Base-by-base conservation (phyloP, 257 asterid genomes). In the Haberlea rhodopensis region DNA sequence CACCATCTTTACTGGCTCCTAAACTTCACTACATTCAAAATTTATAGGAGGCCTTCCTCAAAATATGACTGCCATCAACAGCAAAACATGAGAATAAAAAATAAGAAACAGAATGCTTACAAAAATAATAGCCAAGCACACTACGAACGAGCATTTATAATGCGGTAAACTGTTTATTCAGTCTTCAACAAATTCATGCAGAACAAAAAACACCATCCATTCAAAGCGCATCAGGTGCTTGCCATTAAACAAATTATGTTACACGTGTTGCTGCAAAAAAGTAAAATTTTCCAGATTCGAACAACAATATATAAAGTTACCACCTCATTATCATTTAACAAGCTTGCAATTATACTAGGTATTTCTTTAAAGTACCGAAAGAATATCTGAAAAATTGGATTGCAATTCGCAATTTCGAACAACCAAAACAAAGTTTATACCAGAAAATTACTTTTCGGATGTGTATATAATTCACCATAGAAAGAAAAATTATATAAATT, bases 1-100 rank as follows among this genome's bases (percentile, higher is more conserved):
- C 54, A 72, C 77, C 77, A 72, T 72, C 31, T 66, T 72, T 19
- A 25, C 73, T 28, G 27, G 68, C 31, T 60, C 5, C 10, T 52
- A 37, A 53, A 53, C 62, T 52, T 69, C 62, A 24, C 45, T n/a
- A 20, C 20, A 27, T 5, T 45, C 26, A 59, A 61, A 51, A 51
- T 32, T 32, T 49, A 21, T 22, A 5, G 16, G 26, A 32, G 16
- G 48, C 56, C 45, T 61, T 29, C 62, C 61, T 4, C 40, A 21
- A 53, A 70, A 20, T 11, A 13, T 52, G 24, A 69, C 63, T 62
- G 74, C 34, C 13, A 52, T 5, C 46, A 60, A 13, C 55, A 55
- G 29, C 10, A 16, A 16, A 26, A 60, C 48, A 53, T 61, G 43
- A 62, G 51, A 19, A 52, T n/a, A n/a, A 22, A 43, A 37, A 24